These are phyloP conservation scores for Pleurotus tuber-regium DNA, from an alignment of 768 basidiomycete species.

Conservation along the genomic window DNA sequence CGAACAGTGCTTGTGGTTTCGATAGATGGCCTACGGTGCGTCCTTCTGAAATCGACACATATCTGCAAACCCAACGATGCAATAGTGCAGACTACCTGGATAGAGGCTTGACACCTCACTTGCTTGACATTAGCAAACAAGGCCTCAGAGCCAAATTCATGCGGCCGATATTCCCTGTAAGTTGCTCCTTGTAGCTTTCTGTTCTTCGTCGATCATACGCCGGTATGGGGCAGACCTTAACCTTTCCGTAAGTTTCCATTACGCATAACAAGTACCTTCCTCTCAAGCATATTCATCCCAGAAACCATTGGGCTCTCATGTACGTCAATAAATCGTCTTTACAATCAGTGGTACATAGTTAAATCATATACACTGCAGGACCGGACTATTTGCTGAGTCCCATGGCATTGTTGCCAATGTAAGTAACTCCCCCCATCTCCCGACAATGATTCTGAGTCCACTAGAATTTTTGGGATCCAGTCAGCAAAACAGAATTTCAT, in stretches of 20 bases:
- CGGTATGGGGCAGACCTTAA: constrained; percentile 58
- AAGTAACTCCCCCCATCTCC: constrained; percentile 17
- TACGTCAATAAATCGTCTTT: constrained; percentile 27
- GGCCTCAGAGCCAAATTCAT: constrained; percentile 88
- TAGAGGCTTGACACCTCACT: constrained; percentile 79
- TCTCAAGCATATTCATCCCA: constrained; percentile 24
- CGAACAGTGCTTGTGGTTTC: constrained; percentile 82
- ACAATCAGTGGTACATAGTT: constrained; percentile 3
- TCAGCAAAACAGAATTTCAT: constrained; percentile 57
- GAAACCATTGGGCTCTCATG: constrained; percentile 92
- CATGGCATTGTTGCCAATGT: constrained; percentile 93
- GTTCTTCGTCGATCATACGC: background rate
- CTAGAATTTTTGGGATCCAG: constrained; percentile 88
- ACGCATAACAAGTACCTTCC: background rate
- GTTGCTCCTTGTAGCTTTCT: constrained; percentile 21
- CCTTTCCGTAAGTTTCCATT: constrained; percentile 71
- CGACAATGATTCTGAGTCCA: background rate
- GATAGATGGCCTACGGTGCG: constrained; percentile 78
- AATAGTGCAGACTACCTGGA: constrained; percentile 83
- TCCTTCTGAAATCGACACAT: background rate
- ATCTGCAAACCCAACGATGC: constrained; percentile 12
- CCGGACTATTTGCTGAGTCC: constrained; percentile 84
- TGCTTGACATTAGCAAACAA: constrained; percentile 75
- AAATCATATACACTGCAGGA: constrained; percentile 45
- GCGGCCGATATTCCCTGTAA: constrained; percentile 83